Conservation (phyloP, 2,329 filamentous ascomycete genomes). For the Chaetomiaceae sp. region DNA sequence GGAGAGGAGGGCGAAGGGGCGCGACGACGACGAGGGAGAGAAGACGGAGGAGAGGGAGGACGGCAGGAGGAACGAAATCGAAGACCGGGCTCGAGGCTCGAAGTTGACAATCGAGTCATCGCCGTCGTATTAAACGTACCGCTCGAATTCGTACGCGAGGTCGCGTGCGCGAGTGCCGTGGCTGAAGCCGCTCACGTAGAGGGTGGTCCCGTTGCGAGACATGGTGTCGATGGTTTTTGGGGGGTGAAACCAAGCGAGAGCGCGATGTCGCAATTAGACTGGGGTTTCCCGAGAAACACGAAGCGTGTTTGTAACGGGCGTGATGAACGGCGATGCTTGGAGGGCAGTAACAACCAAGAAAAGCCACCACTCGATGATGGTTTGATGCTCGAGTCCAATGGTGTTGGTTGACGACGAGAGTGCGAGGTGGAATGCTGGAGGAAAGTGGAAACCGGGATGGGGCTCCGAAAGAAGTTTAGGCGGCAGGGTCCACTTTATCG, state of each 20-base stretch:
- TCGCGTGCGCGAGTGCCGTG: slow-evolving; percentile 97
- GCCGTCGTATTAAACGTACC: slow-evolving; percentile 71
- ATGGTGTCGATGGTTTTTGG: slow-evolving; percentile 49
- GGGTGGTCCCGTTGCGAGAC: slow-evolving; percentile 90
- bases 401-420: slow-evolving; percentile 10
- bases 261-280: background rate
- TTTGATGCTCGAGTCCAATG: background rate
- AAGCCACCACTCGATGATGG: slow-evolving; percentile 14
- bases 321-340: slow-evolving; percentile 8
- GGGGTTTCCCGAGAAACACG: background rate
- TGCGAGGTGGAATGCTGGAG: slow-evolving; percentile 16
- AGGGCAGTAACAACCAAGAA: slow-evolving; percentile 3
- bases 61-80: slow-evolving; percentile 34
- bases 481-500: slow-evolving; percentile 6
- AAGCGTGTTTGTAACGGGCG: background rate
- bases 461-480: slow-evolving; percentile 13
- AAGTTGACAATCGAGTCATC: slow-evolving; percentile 44
- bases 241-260: slow-evolving; percentile 2
- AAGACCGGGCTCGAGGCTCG: slow-evolving; percentile 41
- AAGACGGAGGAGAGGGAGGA: slow-evolving; percentile 29
- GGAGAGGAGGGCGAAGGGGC: slow-evolving; percentile 17
- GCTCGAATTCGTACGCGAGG: slow-evolving; percentile 99
- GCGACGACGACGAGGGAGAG: slow-evolving; percentile 24
- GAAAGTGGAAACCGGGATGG: slow-evolving; percentile 17
- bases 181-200: slow-evolving; percentile 99